A percentile compares a stretch with the other conserved stretches of the same genome.
Evolutionary conservation across 768 basidiomycete genomes (phyloP).

Genomic region (Cystofilobasidium ferigula): DNA sequence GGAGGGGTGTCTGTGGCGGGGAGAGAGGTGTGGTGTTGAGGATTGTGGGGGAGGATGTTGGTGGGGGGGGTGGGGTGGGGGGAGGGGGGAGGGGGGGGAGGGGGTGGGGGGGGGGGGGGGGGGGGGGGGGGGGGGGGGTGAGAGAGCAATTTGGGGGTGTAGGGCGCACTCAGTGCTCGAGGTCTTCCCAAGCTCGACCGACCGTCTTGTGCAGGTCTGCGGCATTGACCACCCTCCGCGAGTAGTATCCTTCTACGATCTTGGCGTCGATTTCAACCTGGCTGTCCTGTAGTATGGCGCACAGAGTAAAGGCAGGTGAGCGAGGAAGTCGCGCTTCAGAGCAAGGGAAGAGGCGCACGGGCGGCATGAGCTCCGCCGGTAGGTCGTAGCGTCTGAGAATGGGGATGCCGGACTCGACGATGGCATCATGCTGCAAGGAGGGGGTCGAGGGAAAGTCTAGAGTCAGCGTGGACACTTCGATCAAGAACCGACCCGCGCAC

Average conservation of each 20-base stretch:
- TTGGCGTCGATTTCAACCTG: constrained; percentile 52
- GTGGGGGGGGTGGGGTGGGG: too few relatives aligned
- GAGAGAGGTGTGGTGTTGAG: too few relatives aligned
- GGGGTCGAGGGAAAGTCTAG: neutral
- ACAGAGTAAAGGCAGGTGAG: neutral
- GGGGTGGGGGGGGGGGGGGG: too few relatives aligned
- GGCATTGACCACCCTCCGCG: constrained; percentile 46
- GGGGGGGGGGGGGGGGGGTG: too few relatives aligned
- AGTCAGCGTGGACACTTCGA: neutral
- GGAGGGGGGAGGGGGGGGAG: too few relatives aligned
- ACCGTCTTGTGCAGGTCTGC: constrained; percentile 76
- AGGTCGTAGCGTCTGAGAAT: constrained; percentile 46
- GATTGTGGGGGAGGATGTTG: too few relatives aligned
- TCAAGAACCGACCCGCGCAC: neutral
- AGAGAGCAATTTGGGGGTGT: too few relatives aligned
- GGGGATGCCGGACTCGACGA: constrained; percentile 74
- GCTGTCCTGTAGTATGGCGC: constrained; percentile 44
- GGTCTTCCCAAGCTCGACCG: constrained; percentile 76
- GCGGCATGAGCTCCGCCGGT: constrained; percentile 80
- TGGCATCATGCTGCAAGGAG: constrained; percentile 81
- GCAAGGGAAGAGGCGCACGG: constrained; percentile 27
- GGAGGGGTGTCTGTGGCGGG: too few relatives aligned
- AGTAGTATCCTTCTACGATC: constrained; percentile 76
- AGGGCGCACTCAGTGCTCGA: constrained; percentile 15
- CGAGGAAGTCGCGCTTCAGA: neutral